phyloP scores from a whole-genome alignment of 768 basidiomycete species.

The Phylloporus rhodoxanthus region DNA sequence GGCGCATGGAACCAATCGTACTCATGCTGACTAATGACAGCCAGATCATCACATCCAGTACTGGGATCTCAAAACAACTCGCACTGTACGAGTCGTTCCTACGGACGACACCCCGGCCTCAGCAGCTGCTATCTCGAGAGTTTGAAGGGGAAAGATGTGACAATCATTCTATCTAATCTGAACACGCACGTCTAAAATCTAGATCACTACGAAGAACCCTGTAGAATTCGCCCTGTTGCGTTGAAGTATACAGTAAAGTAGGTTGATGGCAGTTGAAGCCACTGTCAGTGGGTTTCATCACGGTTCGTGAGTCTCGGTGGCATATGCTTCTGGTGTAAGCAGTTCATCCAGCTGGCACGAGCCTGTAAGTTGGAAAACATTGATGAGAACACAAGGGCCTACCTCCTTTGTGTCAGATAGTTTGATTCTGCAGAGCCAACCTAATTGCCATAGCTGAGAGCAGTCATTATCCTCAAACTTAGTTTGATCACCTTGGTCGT shows the following conservation, averaged over 20 bases:
- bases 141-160: too few relatives aligned
- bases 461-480: not conserved
- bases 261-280: conserved; percentile 24
- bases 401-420: conserved; percentile 76
- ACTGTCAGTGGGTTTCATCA: conserved; percentile 15
- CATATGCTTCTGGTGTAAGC: conserved; percentile 74
- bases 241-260: conserved; percentile 1
- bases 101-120: too few relatives aligned
- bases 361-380: not conserved
- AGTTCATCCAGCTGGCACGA: conserved; percentile 56
- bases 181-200: conserved; percentile 6
- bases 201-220: not conserved
- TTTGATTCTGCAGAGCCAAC: conserved; percentile 95
- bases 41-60: too few relatives aligned
- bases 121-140: too few relatives aligned
- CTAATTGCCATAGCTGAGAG: conserved; percentile 34
- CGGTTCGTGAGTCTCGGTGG: conserved; percentile 43
- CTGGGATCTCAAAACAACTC: too few relatives aligned
- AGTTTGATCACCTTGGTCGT: conserved; percentile 61
- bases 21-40: too few relatives aligned
- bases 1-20: too few relatives aligned
- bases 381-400: conserved; percentile 12
- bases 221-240: not conserved
- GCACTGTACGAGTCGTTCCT: too few relatives aligned
- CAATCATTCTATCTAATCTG: conserved; percentile 13